phyloP scores from a whole-genome alignment of 164 flowering plant genomes.

The Vitis amurensis region DNA sequence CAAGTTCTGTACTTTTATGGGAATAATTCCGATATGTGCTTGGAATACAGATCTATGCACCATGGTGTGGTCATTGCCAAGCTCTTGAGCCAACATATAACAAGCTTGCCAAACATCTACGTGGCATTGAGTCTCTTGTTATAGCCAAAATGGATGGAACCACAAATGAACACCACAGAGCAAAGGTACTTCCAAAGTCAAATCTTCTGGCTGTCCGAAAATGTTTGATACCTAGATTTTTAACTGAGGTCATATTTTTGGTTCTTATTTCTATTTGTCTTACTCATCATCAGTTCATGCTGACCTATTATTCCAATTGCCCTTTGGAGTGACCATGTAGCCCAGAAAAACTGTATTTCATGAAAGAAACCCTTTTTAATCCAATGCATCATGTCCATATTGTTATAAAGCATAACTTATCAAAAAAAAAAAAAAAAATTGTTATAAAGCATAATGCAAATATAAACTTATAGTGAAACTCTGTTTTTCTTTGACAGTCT shows the following conservation, averaged over 20 bases:
- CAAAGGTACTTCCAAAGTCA: conserved; percentile 54
- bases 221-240: too few species aligned
- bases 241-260: not conserved
- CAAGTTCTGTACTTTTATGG: not conserved
- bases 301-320: not conserved
- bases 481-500: conserved; percentile 44
- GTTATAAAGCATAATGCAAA: not conserved
- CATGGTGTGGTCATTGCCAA: conserved; percentile 99
- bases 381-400: too few species aligned
- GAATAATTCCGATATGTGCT: conserved; percentile 5
- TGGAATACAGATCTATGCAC: conserved; percentile 79
- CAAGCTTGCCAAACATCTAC: conserved; percentile 87
- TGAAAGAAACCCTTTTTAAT: too few species aligned
- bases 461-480: not conserved
- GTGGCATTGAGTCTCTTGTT: conserved; percentile 73
- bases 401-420: too few species aligned
- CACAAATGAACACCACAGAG: conserved; percentile 90
- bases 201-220: not conserved
- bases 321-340: not conserved
- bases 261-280: not conserved
- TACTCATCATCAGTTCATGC: not conserved
- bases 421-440: too few species aligned
- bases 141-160: conserved; percentile 98
- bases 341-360: too few species aligned
- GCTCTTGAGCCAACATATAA: conserved; percentile 87